Evolutionary conservation across 306 rosid genomes (phyloP).

Genomic region (Quercus robur): DNA sequence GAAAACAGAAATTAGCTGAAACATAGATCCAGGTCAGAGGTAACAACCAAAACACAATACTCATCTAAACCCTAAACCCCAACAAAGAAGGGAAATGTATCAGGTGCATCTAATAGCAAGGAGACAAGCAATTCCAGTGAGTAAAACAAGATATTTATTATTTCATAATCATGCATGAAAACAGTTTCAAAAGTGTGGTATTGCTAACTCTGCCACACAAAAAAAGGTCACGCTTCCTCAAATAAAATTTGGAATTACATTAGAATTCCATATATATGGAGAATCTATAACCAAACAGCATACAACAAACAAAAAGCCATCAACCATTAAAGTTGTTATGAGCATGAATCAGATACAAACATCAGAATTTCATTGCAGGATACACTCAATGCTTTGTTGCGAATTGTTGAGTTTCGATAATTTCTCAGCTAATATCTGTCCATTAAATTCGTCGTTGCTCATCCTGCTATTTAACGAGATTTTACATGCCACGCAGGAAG

Average conservation of each 20-base stretch:
- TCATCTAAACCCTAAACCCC: not conserved
- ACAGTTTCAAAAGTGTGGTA: too few species aligned
- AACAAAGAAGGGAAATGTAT: not conserved
- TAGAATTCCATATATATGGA: not conserved
- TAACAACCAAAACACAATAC: not conserved
- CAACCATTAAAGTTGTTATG: not conserved
- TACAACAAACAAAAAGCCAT: not conserved
- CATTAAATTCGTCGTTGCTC: conserved; percentile 62
- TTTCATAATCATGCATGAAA: not conserved
- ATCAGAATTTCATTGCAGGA: conserved; percentile 31
- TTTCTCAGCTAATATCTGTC: conserved; percentile 61
- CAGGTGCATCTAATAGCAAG: not conserved
- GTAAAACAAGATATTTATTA: not conserved
- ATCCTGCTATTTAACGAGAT: conserved; percentile 41
- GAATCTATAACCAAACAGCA: conserved; percentile 1
- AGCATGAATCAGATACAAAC: conserved; percentile 12
- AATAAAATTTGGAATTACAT: not conserved
- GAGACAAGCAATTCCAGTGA: not conserved
- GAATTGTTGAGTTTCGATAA: conserved; percentile 82
- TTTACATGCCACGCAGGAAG: conserved; percentile 35
- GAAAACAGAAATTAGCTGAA: not conserved
- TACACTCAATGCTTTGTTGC: conserved; percentile 92
- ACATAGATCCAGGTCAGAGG: not conserved
- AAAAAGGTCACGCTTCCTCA: not conserved
- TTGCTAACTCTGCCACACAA: not conserved